Evolutionary conservation across 2,329 filamentous ascomycete genomes (phyloP), one percentile per base, ranked within the genome.

Genomic region (Colletotrichum theobromicola): DNA sequence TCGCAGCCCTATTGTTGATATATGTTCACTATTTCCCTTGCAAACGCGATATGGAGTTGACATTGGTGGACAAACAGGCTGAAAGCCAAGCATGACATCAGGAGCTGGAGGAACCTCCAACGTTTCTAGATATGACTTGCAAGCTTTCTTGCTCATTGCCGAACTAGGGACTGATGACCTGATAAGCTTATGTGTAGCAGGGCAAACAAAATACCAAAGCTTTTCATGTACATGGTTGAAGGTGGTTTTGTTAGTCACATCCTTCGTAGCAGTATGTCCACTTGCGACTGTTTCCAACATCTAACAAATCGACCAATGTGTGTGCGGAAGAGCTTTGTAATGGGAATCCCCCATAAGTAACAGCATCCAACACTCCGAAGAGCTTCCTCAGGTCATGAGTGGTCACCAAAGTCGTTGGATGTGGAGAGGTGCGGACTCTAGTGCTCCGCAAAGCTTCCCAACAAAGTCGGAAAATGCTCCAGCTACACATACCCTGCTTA

Each of bases 341-440:
- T 21, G 4, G 0, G 24, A 46, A 2, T 2, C 4, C 12, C 18
- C n/a, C 5, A 21, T n/a, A 9, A 46, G 0, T 50, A n/a, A 21
- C n/a, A 46, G 1, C n/a, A 50, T 21, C 7, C 42, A 13, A 6
- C 1, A 2, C n/a, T 50, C 13, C 10, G 10, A 50, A 21, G n/a
- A 50, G 42, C 42, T 21, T 50, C n/a, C n/a, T n/a, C n/a, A 50
- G 42, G 42, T n/a, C 10, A 7, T 21, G 42, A 21, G 42, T 50
- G 42, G n/a, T 50, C 42, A 21, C 10, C 42, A 13, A 50, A 12
- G 3, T 7, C 10, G n/a, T 50, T 50, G 21, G 42, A 2, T 21
- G 42, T 50, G 42, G 42, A 50, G 10, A 50, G 10, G 13, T 50
- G 42, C 42, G 42, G 42, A 4, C 42, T 50, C n/a, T 0, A 50